Base-by-base conservation (phyloP, 2,329 filamentous ascomycete species). In the Fusarium sp. region DNA sequence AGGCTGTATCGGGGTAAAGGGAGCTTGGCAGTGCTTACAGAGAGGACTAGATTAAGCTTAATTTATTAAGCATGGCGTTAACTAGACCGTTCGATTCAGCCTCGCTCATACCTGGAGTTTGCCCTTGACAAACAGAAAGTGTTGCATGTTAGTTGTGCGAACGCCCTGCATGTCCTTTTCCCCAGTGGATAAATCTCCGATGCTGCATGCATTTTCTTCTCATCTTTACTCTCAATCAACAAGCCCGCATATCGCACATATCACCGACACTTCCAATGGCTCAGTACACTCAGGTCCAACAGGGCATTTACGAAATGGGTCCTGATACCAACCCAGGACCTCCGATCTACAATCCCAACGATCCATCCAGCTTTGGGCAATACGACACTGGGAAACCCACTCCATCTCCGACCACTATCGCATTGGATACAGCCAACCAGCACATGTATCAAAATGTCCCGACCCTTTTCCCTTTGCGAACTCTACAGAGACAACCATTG, bases 31-130 rank as follows among this genome's bases (percentile, higher is more conserved):
- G 3, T 25, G 23, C 23, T 25, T 25, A 5, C 23, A 25, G 23
- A 25, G 23, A 25, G 23, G 23, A 8, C 23, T 25, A 25, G 23
- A 25, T 35, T 37, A 39, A 58, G 48, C 54, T 55, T 39, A 55
- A 37, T n/a, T n/a, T n/a, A 43, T 43, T 58, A 31, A 50, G 29
- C 21, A 43, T 51, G 48, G 48, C 48, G 48, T 43, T 33, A 51
- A 25, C 48, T 51, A 33, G 48, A 51, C 27, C 27, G 27, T 8
- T 7, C 48, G 15, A 31, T 43, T 43, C 20, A 51, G 48, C 48
- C 48, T 25, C 48, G 17, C 6, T 4, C 25, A 51, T 51, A 25
- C 37, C 48, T 31, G 13, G 7, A 13, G 15, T 23, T 23, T 31
- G 48, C 36, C 36, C 48, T 43, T 31, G 4, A 2, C 33, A 9